Base-by-base conservation (phyloP, 1,139 yeast genomes). In the Torulaspora pretoriensis region DNA sequence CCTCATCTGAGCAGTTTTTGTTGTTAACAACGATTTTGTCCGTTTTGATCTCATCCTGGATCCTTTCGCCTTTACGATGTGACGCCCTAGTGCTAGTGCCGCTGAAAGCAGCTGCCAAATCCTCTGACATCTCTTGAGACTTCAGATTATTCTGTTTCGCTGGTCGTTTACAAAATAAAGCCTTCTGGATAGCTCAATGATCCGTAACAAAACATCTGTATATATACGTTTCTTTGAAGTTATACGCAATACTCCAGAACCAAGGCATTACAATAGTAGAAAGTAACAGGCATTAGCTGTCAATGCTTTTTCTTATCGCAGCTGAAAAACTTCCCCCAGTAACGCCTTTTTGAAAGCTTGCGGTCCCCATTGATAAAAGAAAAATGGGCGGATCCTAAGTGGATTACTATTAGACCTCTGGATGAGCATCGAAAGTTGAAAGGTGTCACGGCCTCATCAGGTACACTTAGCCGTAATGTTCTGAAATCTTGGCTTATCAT, bases 21-120 rank as follows among this genome's bases (percentile, higher is more conserved):
- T 39, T 32, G 10, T 17, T 33, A 14, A 40, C 40, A 17, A 22
- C 40, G 32, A 43, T 29, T 19, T 43, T 35, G 33, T 38, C 46
- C 12, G 27, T 2, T 13, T 35, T 38, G 5, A 14, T 17, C 12
- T 43, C 43, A 8, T 43, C 42, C 22, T 29, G n/a, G 6, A 10
- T 8, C 4, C n/a, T 30, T 7, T 29, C 9, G 33, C 33, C 25
- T 35, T 40, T 43, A 25, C 28, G 24, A 9, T 30, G 43, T 6
- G 40, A 28, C 1, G 43, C 31, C 22, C 31, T 40, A 19, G 35
- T 30, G 12, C 46, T 35, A 7, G 39, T 39, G 38, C 26, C 39
- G 37, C 50, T 47, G 43, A 44, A 47, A 16, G 45, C 45, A 40
- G 45, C 45, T 14, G 50, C 50, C 22, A 47, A 26, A 14, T 47